A percentile compares a stretch with the other conserved stretches of the same genome.
phyloP scores from a whole-genome alignment of 768 basidiomycete species.

The Ramaria rubella region DNA sequence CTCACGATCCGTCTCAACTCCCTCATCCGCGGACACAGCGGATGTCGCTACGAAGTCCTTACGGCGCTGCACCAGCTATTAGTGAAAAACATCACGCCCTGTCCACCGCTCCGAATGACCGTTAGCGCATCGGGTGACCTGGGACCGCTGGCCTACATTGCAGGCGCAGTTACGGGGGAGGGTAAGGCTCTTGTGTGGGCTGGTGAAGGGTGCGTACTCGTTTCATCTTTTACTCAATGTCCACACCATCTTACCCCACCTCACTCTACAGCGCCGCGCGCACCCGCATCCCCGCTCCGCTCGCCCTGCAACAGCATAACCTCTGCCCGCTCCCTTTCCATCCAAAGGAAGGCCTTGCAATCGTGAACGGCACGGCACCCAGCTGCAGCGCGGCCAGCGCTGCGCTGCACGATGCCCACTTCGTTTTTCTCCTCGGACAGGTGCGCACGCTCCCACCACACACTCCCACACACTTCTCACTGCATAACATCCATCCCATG shows the following conservation, averaged over 20 bases:
- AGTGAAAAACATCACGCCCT: constrained; percentile 19
- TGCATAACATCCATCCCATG: not conserved
- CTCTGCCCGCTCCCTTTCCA: constrained; percentile 16
- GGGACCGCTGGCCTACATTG: constrained; percentile 22
- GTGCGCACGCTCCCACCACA: constrained; percentile 14
- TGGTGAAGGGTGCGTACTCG: constrained; percentile 10
- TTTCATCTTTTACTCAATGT: not conserved
- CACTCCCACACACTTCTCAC: not conserved
- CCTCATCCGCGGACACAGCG: constrained; percentile 22
- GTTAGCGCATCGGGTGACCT: constrained; percentile 25
- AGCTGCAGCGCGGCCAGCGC: constrained; percentile 17
- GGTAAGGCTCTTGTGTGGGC: constrained; percentile 18
- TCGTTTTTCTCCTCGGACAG: constrained; percentile 16
- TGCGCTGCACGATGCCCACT: constrained; percentile 19
- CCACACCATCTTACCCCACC: not conserved
- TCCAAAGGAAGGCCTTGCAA: constrained; percentile 24
- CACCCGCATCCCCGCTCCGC: constrained; percentile 8
- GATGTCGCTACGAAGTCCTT: constrained; percentile 20
- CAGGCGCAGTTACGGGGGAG: constrained; percentile 20
- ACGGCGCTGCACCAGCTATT: constrained; percentile 19
- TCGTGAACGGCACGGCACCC: constrained; percentile 22
- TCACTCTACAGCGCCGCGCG: constrained; percentile 3
- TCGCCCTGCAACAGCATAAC: constrained; percentile 16
- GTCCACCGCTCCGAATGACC: constrained; percentile 20
- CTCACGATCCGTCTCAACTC: constrained; percentile 24